These are phyloP conservation scores for Solanum neorickii DNA, from an alignment of 257 asterid species.

Conservation along the genomic window DNA sequence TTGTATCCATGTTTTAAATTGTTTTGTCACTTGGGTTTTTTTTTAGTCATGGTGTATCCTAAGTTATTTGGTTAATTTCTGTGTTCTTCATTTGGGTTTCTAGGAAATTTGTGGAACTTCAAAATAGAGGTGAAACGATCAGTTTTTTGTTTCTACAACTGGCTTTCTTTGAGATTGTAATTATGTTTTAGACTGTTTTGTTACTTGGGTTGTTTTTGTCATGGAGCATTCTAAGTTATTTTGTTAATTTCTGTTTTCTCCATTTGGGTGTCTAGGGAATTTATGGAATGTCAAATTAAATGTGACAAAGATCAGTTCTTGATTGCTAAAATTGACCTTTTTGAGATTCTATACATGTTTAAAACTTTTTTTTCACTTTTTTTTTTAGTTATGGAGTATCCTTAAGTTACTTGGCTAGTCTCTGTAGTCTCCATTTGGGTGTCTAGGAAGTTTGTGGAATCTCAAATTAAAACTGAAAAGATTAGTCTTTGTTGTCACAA, in stretches of 20 bases:
- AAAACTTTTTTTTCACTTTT: neutral
- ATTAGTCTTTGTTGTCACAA: neutral
- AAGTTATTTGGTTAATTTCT: neutral
- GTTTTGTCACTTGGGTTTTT: neutral
- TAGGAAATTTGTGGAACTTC: neutral
- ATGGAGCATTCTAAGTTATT: neutral
- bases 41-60: neutral
- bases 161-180: neutral
- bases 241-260: neutral
- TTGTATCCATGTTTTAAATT: neutral
- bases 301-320: neutral
- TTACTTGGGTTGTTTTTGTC: neutral
- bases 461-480: neutral
- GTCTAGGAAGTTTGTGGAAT: neutral
- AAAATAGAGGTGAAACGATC: neutral
- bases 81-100: neutral
- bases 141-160: neutral
- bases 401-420: neutral
- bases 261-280: neutral
- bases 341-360: neutral
- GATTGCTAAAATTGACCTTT: neutral
- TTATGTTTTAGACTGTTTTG: neutral
- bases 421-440: neutral
- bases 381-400: neutral
- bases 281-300: neutral